Evolutionary conservation across 148 eudicot genomes (phyloP), one percentile per base, ranked within the genome.

Genomic region (Rhododendron kiyosumense): DNA sequence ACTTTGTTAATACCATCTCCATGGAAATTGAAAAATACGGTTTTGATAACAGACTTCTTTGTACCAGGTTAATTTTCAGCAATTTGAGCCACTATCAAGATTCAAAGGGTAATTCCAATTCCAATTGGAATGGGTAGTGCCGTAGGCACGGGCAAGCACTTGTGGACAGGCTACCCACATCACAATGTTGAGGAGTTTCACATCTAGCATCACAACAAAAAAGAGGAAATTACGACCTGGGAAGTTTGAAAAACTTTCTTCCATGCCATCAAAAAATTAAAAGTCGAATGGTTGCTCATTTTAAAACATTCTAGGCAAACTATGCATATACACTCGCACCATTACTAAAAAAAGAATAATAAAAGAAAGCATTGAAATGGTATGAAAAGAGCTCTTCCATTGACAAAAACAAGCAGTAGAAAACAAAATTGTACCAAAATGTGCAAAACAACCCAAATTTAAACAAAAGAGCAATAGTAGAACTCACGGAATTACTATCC

Each of bases 401-500:
- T 43, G 34, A 69, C 18, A 46, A 88, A 81, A 45, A 83, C 38
- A 24, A 63, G 26, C 41, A 43, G 26, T 15, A 80, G 38, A 84
- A 38, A 71, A 18, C n/a, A 76, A 71, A 17, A 6, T 54, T 20
- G 30, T 49, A 24, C 46, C 5, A 32, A 85, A 24, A 63, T 48
- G 32, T 28, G 32, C 18, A 61, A 22, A 61, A 61, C 11, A 86
- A 61, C 1, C 20, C 20, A 41, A 71, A 73, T 61, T n/a, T 18
- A 63, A 45, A 20, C 77, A 63, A 18, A 83, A 34, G n/a, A 83
- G 12, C 63, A 61, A 57, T 20, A 83, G 30, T 22, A 86, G 86
- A 83, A 91, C 98, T 95, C 87, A 94, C 98, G 45, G 89, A 52
- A 80, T 48, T 81, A 49, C 78, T 84, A 75, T 91, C 90, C 79